Percentiles rank a stretch among this genome's conserved stretches.
phyloP scores from a whole-genome alignment of 208 protist species.

The Cochliopodium minus region DNA sequence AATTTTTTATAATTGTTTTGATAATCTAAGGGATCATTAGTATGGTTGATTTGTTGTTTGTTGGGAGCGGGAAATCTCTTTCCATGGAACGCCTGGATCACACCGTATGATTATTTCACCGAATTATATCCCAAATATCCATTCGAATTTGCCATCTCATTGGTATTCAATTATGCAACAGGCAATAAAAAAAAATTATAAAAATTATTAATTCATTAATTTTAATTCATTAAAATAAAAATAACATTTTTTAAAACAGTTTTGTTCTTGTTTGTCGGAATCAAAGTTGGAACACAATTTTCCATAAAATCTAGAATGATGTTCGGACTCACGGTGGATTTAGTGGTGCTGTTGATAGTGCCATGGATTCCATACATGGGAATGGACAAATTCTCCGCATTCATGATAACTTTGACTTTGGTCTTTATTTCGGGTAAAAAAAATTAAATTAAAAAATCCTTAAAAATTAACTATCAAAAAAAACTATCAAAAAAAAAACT shows the following conservation, averaged over 20 bases:
- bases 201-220: conserved; percentile 53
- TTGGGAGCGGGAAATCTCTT: conserved; percentile 59
- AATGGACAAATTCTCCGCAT: conserved; percentile 36
- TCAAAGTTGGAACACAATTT: conserved; percentile 18
- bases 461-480: no score
- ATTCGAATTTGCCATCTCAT: conserved; percentile 35
- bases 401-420: conserved; percentile 42
- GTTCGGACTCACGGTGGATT: neutral
- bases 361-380: conserved; percentile 33
- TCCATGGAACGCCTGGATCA: conserved; percentile 58
- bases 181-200: conserved; percentile 50
- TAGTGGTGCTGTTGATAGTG: conserved; percentile 22
- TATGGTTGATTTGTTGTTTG: no score
- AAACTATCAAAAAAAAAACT: no score
- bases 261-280: conserved; percentile 32
- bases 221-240: conserved; percentile 39
- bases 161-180: conserved; percentile 25
- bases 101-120: conserved; percentile 49
- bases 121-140: conserved; percentile 60
- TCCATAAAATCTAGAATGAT: conserved; percentile 2
- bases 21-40: no score
- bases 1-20: no score
- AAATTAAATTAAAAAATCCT: no score
- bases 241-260: conserved; percentile 43
- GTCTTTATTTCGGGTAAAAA: conserved; percentile 36